A percentile compares a stretch with the other conserved stretches of the same genome.
Conservation (phyloP, 2,329 filamentous ascomycete genomes). For the Chaetothyriales sp. region DNA sequence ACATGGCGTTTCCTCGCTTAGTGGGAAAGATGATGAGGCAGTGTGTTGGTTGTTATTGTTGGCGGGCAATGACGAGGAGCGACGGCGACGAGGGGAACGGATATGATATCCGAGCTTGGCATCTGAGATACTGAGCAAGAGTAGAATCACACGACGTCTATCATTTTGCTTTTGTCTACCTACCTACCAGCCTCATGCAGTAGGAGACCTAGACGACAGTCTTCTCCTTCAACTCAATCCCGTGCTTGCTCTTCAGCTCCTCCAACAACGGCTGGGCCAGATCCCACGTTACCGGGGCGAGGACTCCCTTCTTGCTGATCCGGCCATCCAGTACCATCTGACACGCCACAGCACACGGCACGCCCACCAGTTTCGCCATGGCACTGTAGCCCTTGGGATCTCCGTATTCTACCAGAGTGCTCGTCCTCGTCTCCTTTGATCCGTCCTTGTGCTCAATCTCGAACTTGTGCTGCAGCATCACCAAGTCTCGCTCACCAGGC, state of each 20-base stretch:
- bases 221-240: slow-evolving; percentile 61
- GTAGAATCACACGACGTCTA: too few species aligned
- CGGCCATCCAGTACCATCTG: slow-evolving; percentile 65
- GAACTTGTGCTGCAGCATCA: slow-evolving; percentile 53
- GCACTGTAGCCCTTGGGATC: slow-evolving; percentile 63
- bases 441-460: slow-evolving; percentile 73
- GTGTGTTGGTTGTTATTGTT: too few species aligned
- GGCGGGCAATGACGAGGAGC: too few species aligned
- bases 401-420: slow-evolving; percentile 73
- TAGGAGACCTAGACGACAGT: slow-evolving; percentile 20
- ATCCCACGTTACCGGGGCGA: slow-evolving; percentile 62
- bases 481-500: slow-evolving; percentile 69
- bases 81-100: too few species aligned
- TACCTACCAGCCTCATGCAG: not conserved
- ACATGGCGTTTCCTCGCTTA: too few species aligned
- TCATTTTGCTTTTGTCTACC: not conserved
- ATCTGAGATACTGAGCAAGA: too few species aligned
- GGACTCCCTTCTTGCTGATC: slow-evolving; percentile 56
- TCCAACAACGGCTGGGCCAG: slow-evolving; percentile 62
- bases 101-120: too few species aligned
- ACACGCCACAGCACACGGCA: slow-evolving; percentile 62
- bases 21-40: too few species aligned
- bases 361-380: slow-evolving; percentile 72
- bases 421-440: slow-evolving; percentile 60
- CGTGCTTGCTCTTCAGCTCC: slow-evolving; percentile 65